These are phyloP conservation scores for Plasmodium blacklocki DNA, from an alignment of 169 alveolate genomes.

Conservation along the genomic window DNA sequence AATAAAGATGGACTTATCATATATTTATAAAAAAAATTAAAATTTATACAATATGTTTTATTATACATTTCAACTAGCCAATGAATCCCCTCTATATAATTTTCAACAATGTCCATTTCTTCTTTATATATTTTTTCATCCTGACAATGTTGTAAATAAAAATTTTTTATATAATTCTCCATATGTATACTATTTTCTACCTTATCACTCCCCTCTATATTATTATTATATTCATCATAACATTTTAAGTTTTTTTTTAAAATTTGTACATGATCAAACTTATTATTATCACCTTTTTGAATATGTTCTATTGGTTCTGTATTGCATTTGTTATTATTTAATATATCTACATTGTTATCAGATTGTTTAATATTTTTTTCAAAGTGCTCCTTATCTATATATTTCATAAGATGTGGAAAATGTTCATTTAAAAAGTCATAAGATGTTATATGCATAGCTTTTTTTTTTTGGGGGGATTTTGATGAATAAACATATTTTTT, in stretches of 20 bases:
- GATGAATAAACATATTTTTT: constrained; percentile 8
- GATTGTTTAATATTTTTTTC: constrained; percentile 7
- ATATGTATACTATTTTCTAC: not conserved
- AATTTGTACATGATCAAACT: not conserved
- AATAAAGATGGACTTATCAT: constrained; percentile 48
- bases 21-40: constrained; percentile 72
- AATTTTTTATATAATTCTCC: constrained; percentile 15
- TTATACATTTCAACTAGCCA: constrained; percentile 77
- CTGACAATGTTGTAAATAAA: constrained; percentile 34
- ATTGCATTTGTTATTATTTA: not conserved
- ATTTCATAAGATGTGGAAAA: constrained; percentile 24
- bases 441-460: constrained; percentile 59
- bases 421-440: constrained; percentile 32
- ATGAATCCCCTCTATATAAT: constrained; percentile 62
- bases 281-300: not conserved
- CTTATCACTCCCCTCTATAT: not conserved
- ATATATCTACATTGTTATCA: not conserved
- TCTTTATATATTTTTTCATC: constrained; percentile 36
- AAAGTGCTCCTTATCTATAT: constrained; percentile 15
- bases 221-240: too few relatives aligned
- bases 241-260: too few relatives aligned
- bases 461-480: constrained; percentile 40
- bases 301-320: not conserved
- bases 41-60: constrained; percentile 64
- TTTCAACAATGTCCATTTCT: constrained; percentile 58